Base-by-base conservation (phyloP, 306 rosid species). In the Vigna unguiculata region DNA sequence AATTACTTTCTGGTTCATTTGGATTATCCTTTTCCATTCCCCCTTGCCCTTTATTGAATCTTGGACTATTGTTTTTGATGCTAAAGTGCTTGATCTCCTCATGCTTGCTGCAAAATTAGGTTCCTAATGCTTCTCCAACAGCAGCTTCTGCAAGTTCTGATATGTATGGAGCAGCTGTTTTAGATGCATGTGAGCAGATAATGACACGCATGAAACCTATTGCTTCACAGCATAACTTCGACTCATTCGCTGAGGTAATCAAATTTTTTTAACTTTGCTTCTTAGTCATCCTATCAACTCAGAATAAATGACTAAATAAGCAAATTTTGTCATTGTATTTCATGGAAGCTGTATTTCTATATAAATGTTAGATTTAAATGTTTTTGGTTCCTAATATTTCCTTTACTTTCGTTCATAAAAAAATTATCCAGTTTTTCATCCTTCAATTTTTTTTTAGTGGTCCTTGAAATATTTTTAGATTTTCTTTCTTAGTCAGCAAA, bases 111-210 rank as follows among this genome's bases (percentile, higher is more conserved):
- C 46, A 32, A 69, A 70, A 66, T 77, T 82, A 95, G 97, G 96
- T 95, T 67, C 98, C 98, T 9, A 95, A 95, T 87, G 58, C 98
- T 76, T 84, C 97, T 55, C 93, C 97, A 47, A 95, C 97, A 46
- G 98, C 98, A 38, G 98, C 98, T 81, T 95, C 98, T 78, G 98
- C 97, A 6, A 95, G 97, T 86, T 95, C 98, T 70, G 97, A 95
- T 79, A 84, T 95, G 82, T 95, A 92, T 82, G 98, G 98, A 78
- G 93, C 91, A 75, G 97, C 97, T 1, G 96, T 92, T 86, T 88
- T 92, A 88, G 97, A 95, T 71, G 98, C 98, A 40, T 95, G 97
- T 79, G 96, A 95, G 80, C 84, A 95, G 83, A 88, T 92, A 73
- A 89, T 84, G 86, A 86, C 90, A 72, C 94, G 93, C 13, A 95